These are phyloP conservation scores for Clonostachys rhizophaga DNA, from an alignment of 2,329 filamentous ascomycete genomes.

Conservation along the genomic window DNA sequence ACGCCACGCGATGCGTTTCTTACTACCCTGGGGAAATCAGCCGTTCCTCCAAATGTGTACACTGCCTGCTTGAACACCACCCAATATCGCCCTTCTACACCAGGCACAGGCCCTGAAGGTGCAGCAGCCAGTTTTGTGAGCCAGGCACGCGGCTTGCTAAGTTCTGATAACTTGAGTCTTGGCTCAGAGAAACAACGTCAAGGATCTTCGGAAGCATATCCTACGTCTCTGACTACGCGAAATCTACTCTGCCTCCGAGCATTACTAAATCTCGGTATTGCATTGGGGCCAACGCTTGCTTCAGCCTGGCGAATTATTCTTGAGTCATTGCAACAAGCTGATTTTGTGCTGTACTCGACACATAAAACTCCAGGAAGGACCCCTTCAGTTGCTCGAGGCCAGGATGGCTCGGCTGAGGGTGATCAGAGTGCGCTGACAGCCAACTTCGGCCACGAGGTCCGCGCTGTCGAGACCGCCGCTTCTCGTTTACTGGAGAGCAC, in stretches of 20 bases:
- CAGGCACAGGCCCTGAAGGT: slow-evolving; percentile 40
- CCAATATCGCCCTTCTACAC: slow-evolving; percentile 31
- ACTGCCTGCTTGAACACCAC: slow-evolving; percentile 53
- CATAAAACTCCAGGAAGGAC: slow-evolving; percentile 49
- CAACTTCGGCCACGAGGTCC: slow-evolving; percentile 76
- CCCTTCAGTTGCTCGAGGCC: slow-evolving; percentile 32
- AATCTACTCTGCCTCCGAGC: slow-evolving; percentile 89
- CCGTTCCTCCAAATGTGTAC: slow-evolving; percentile 77
- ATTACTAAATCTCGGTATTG: slow-evolving; percentile 91
- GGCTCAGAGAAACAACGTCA: slow-evolving; percentile 40
- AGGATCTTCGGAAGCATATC: slow-evolving; percentile 42
- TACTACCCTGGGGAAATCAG: slow-evolving; percentile 88
- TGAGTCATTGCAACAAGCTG: slow-evolving; percentile 88
- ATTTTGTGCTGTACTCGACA: slow-evolving; percentile 72
- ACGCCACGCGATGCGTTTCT: slow-evolving; percentile 93
- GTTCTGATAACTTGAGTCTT: slow-evolving; percentile 58
- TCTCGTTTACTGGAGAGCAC: slow-evolving; percentile 88
- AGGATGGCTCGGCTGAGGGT: slow-evolving; percentile 43
- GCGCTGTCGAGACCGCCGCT: slow-evolving; percentile 84
- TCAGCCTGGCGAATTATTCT: slow-evolving; percentile 87
- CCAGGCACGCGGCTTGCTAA: slow-evolving; percentile 68
- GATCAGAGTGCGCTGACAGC: slow-evolving; percentile 47
- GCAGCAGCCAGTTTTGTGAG: slow-evolving; percentile 53
- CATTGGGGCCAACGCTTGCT: slow-evolving; percentile 81
- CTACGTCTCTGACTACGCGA: slow-evolving; percentile 69